Percentiles rank a stretch among this genome's conserved stretches.
Evolutionary conservation across 495 filamentous ascomycete species (phyloP).

Genomic region (Margaritispora aquatica): DNA sequence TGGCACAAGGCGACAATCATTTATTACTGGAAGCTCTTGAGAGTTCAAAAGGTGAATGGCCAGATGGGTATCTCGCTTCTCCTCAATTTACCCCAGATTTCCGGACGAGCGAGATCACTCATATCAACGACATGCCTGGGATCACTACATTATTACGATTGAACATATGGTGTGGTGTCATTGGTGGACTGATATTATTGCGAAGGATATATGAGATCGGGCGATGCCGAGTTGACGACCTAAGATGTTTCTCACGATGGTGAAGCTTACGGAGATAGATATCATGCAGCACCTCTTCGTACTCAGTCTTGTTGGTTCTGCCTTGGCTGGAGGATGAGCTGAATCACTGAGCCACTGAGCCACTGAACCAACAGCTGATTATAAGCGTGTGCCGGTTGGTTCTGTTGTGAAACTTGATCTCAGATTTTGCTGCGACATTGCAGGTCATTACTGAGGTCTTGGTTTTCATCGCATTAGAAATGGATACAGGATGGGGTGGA

Average conservation of each 20-base stretch:
- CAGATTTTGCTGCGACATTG: no score
- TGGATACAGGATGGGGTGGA: no score
- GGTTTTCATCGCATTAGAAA: no score
- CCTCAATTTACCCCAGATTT: constrained; percentile 12
- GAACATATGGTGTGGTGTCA: no score
- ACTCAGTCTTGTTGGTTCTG: not conserved
- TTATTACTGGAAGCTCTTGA: not conserved
- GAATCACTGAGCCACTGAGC: no score
- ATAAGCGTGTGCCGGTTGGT: no score
- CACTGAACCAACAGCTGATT: no score
- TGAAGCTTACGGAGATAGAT: not conserved
- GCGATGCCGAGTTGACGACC: not conserved
- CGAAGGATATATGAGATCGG: not conserved
- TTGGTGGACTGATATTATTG: constrained; percentile 6
- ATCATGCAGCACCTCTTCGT: not conserved
- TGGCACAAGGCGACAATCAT: not conserved
- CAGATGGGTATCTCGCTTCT: not conserved
- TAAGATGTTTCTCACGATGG: no score
- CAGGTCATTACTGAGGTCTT: not conserved
- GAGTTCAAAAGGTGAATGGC: constrained; percentile 1
- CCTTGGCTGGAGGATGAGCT: not conserved
- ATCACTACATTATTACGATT: no score
- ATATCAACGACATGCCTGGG: no score
- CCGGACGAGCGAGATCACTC: not conserved
- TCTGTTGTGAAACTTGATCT: not conserved